Conservation (phyloP, 202 grass and related monocot species). For the Setaria viridis region DNA sequence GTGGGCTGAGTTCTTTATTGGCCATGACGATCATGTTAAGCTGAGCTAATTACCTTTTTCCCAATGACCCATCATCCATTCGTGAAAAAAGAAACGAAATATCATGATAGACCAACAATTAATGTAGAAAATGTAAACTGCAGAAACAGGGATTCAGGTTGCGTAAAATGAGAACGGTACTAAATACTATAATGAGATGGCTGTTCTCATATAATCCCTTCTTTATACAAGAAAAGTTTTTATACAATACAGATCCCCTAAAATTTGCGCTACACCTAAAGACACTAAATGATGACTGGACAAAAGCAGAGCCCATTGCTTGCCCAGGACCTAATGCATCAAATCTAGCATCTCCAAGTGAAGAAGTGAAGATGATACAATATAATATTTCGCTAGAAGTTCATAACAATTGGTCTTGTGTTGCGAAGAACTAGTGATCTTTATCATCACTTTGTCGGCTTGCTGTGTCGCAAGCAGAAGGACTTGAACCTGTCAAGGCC, state of each 20-base stretch:
- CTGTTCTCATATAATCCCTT: background rate
- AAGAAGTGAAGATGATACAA: slow-evolving; percentile 11
- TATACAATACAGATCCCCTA: background rate
- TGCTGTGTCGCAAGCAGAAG: slow-evolving; percentile 63
- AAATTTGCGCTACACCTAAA: background rate
- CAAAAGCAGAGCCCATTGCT: background rate
- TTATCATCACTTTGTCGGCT: slow-evolving; percentile 28
- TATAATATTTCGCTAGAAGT: background rate
- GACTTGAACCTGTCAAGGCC: slow-evolving; percentile 67
- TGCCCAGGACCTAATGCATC: background rate
- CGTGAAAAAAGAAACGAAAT: too few species aligned
- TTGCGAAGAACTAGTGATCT: background rate
- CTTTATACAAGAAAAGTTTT: background rate
- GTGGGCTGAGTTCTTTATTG: too few species aligned
- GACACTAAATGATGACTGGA: background rate
- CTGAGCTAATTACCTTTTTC: too few species aligned
- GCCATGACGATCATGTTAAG: too few species aligned
- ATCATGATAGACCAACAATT: too few species aligned
- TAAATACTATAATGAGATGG: background rate
- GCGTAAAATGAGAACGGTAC: background rate
- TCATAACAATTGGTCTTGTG: background rate
- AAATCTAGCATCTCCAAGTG: background rate
- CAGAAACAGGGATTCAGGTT: slow-evolving; percentile 7
- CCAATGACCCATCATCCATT: too few species aligned
- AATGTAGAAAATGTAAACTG: background rate